These are phyloP conservation scores for Kodamaea fukazawae DNA, from an alignment of 805 yeast species.

Conservation along the genomic window DNA sequence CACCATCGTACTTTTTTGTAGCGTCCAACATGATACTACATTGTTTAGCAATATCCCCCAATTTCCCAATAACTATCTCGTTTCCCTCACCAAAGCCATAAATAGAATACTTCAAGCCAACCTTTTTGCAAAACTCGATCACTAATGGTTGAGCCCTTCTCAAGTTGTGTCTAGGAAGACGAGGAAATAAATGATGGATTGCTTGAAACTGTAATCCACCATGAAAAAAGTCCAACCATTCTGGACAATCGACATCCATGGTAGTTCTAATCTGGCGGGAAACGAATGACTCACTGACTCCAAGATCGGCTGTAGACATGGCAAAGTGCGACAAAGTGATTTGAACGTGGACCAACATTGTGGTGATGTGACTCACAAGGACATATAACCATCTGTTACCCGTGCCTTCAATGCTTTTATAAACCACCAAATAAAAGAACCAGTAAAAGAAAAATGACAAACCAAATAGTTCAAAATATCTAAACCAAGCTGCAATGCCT, in stretches of 20 bases:
- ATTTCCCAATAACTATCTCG: conserved; percentile 60
- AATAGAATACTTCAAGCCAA: conserved; percentile 76
- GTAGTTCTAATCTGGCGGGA: conserved; percentile 84
- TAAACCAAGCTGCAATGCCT: conserved; percentile 84
- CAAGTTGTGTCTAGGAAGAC: conserved; percentile 85
- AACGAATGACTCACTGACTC: conserved; percentile 73
- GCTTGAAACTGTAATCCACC: conserved; percentile 94
- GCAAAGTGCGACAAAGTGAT: conserved; percentile 89
- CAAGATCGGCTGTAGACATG: conserved; percentile 87
- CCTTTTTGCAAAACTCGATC: conserved; percentile 67
- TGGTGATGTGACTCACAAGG: conserved; percentile 70
- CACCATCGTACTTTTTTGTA: conserved; percentile 58
- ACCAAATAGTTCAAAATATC: conserved; percentile 76
- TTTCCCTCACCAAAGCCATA: conserved; percentile 85
- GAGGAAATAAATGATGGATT: conserved; percentile 84
- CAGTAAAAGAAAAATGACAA: conserved; percentile 69
- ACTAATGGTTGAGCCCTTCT: conserved; percentile 72
- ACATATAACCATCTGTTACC: conserved; percentile 57
- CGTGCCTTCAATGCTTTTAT: conserved; percentile 49
- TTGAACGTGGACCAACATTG: conserved; percentile 93
- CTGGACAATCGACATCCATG: conserved; percentile 94
- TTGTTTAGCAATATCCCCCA: conserved; percentile 77
- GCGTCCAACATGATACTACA: conserved; percentile 76
- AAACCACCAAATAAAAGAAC: conserved; percentile 69
- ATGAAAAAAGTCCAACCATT: conserved; percentile 86